A percentile compares a stretch with the other conserved stretches of the same genome.
phyloP scores from a whole-genome alignment of 2,329 filamentous ascomycete species.

The Aspergillus floridensis region DNA sequence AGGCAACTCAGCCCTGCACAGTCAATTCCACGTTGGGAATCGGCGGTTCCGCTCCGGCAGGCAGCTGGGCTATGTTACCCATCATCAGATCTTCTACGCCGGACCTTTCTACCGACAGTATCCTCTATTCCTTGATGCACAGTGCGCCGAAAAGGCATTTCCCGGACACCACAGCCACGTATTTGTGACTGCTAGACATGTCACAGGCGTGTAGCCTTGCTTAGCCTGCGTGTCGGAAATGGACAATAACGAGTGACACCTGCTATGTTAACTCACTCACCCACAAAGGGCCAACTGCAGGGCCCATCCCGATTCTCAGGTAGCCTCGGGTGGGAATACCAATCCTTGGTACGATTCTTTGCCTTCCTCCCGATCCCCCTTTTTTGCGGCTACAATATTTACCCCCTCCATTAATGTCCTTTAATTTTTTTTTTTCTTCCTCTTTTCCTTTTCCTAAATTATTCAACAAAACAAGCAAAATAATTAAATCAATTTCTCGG shows the following conservation, averaged over 20 bases:
- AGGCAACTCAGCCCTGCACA: constrained; percentile 8
- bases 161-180: background rate
- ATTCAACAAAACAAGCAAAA: background rate
- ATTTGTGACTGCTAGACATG: background rate
- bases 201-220: background rate
- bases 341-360: background rate
- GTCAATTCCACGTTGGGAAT: constrained; percentile 3
- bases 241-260: background rate
- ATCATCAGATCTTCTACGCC: background rate
- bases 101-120: too few species aligned
- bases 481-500: background rate
- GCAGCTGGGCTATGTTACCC: background rate
- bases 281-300: background rate
- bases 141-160: too few species aligned
- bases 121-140: too few species aligned
- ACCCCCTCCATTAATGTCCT: background rate
- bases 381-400: background rate
- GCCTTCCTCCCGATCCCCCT: background rate
- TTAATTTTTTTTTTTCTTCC: background rate
- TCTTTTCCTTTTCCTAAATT: background rate
- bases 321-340: background rate
- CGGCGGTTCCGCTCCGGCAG: background rate
- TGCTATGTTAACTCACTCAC: too few species aligned
- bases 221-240: background rate
- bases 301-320: background rate